A percentile compares a stretch with the other conserved stretches of the same genome.
Conservation (phyloP, 2,329 filamentous ascomycete species). For the Juglanconis sp. region DNA sequence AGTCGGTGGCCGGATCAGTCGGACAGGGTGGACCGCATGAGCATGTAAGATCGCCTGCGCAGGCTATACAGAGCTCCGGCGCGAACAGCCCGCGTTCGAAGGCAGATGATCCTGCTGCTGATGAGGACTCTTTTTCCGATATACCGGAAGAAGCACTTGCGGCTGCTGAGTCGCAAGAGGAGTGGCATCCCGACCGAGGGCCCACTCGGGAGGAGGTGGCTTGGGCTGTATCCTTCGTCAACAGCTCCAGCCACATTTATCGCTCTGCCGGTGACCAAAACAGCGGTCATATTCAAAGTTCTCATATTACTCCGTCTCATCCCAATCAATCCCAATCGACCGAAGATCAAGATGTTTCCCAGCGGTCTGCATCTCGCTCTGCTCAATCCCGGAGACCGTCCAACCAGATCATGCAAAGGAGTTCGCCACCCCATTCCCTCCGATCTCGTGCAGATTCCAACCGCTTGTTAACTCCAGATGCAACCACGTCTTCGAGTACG, state of each 20-base stretch:
- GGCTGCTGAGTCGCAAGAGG: constrained; percentile 33
- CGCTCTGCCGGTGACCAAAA: neutral
- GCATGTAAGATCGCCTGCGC: neutral
- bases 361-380: constrained; percentile 8
- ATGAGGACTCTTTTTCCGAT: constrained; percentile 57
- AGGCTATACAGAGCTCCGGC: neutral
- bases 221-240: constrained; percentile 22
- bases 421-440: constrained; percentile 24
- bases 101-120: constrained; percentile 31
- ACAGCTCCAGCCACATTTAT: neutral
- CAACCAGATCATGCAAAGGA: constrained; percentile 18
- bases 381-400: constrained; percentile 14
- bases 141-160: constrained; percentile 50
- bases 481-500: constrained; percentile 38
- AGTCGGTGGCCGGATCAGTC: neutral
- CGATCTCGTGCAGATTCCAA: constrained; percentile 38
- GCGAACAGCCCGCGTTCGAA: neutral
- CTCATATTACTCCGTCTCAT: neutral
- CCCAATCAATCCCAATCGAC: neutral
- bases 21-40: neutral
- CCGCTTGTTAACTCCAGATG: constrained; percentile 52
- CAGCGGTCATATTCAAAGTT: neutral
- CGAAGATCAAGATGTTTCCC: constrained; percentile 5
- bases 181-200: constrained; percentile 1
- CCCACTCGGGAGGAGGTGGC: constrained; percentile 25